These are phyloP conservation scores for Isoetes engelmannii DNA, from an alignment of 83 land plant genomes.

Conservation along the genomic window DNA sequence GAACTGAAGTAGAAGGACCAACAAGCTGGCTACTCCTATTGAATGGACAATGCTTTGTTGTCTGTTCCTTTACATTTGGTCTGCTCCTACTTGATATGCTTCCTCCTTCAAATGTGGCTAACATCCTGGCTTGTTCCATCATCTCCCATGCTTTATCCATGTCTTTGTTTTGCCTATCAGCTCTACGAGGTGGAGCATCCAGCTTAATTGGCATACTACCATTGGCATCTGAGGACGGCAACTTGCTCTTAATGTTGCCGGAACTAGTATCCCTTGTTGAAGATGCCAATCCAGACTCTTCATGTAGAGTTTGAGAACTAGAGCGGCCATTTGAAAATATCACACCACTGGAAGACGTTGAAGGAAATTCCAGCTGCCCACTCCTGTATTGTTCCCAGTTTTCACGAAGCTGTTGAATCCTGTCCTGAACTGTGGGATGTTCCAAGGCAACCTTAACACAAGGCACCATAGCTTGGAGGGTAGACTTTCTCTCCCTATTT, in stretches of 20 bases:
- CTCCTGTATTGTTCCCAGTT: neutral
- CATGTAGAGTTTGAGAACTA: neutral
- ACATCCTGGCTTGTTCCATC: slow-evolving; percentile 6
- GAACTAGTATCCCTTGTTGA: too few relatives aligned
- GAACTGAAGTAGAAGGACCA: slow-evolving; percentile 2
- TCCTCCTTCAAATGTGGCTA: neutral
- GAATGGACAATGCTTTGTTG: neutral
- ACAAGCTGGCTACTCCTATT: neutral
- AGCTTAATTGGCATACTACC: slow-evolving; percentile 4
- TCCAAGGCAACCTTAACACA: too few relatives aligned
- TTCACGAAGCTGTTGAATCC: neutral
- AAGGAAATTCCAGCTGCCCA: neutral
- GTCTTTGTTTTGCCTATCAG: neutral
- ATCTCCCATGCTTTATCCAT: slow-evolving; percentile 8
- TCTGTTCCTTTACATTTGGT: neutral
- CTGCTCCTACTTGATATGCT: neutral
- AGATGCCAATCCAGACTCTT: slow-evolving; percentile 29
- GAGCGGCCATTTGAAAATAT: neutral
- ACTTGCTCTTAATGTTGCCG: neutral
- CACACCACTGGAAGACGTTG: neutral
- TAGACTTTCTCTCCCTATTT: too few relatives aligned
- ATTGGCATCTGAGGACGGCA: slow-evolving; percentile 30
- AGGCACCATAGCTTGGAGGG: too few relatives aligned
- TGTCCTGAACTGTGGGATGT: neutral
- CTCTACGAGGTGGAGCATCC: neutral